A percentile compares a stretch with the other conserved stretches of the same genome.
phyloP scores from a whole-genome alignment of 495 filamentous ascomycete genomes.

The Amorphotheca resinae region DNA sequence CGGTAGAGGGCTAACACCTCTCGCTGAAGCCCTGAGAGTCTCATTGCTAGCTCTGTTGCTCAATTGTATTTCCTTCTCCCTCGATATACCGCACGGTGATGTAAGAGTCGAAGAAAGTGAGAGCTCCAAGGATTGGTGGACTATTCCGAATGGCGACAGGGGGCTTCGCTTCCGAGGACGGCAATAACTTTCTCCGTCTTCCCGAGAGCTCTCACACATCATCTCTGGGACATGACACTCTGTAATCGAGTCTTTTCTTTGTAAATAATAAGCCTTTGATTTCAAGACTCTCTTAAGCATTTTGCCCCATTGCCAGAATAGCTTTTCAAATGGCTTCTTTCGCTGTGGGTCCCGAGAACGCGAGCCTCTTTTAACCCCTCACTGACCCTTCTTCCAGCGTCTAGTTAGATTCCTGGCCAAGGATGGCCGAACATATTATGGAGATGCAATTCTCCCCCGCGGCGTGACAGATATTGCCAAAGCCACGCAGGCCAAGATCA shows the following conservation, averaged over 20 bases:
- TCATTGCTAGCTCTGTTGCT: conserved; percentile 6
- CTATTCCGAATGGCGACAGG: no score
- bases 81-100: no score
- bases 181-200: no score
- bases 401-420: conserved; percentile 69
- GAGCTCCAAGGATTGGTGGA: no score
- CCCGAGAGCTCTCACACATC: not conserved
- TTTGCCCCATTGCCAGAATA: no score
- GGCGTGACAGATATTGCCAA: conserved; percentile 55
- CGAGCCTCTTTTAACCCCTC: not conserved
- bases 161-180: no score
- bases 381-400: conserved; percentile 33
- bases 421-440: conserved; percentile 68
- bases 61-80: not conserved
- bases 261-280: no score
- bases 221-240: no score
- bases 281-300: no score
- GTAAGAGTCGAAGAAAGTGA: no score
- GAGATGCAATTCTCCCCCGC: conserved; percentile 64
- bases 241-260: no score
- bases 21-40: conserved; percentile 76
- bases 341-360: conserved; percentile 27
- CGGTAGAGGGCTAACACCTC: conserved; percentile 82
- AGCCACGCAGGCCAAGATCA: conserved; percentile 52
- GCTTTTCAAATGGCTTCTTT: conserved; percentile 26